Base-by-base conservation (phyloP, 169 alveolate genomes). In the Sarcocystis neurona region DNA sequence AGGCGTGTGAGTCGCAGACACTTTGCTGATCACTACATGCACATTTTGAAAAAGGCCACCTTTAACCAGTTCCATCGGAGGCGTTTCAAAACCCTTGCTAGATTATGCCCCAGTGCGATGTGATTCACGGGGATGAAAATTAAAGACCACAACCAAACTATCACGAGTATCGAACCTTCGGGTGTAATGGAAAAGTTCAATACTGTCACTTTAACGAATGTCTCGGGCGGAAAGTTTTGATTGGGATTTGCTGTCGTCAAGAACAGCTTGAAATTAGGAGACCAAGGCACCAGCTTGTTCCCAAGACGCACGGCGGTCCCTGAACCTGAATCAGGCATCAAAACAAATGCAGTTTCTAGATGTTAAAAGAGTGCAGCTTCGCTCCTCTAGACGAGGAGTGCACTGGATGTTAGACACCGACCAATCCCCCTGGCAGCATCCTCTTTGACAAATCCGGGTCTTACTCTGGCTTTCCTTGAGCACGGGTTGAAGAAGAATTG, bases 171-270 rank as follows among this genome's bases (percentile, higher is more conserved):
- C 37, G 50, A 37, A 79, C 92, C 96, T 68, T 95, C 95, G 56
- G 97, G 97, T 34, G 99, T 98, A 80, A 97, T 99, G 90, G 98
- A 96, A 94, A 98, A 98, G 91, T 98, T 98, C 90, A 97, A 96
- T 86, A 98, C 96, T 30, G 98, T 96, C 0, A 96, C 97, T 92
- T 96, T 97, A 74, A 99, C 99, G 50, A 99, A 98, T 20, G 97
- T 95, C 91, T 98, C 99, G n/a, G 99, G 99, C 8, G 99, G 95
- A 95, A 96, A 97, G 92, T 96, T 97, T 60, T 99, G 99, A 89
- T 98, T 98, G 41, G 98, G 98, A 27, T 97, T 97, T 93, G 97
- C 95, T 66, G 99, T 97, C 63, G 99, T 97, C 98, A 98, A 92
- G 94, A 94, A 97, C 79, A 98, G 97, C 94, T 96, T 96, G 96